These are phyloP conservation scores for Viola pubescens DNA, from an alignment of 441 rosid species.

Conservation along the genomic window DNA sequence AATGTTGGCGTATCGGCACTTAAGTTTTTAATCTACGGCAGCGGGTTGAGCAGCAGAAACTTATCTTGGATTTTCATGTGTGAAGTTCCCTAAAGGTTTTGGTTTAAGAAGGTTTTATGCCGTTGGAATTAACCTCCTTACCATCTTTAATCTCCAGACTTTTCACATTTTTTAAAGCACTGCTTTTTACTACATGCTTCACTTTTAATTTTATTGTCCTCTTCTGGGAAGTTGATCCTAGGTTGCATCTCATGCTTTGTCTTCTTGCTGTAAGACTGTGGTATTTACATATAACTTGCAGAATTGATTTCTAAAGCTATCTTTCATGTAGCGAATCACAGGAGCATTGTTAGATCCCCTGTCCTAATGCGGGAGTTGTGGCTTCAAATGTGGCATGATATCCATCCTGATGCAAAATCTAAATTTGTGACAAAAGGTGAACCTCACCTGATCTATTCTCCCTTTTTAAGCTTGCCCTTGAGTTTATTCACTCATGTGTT, in stretches of 20 bases:
- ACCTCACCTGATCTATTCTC: slow-evolving; percentile 1
- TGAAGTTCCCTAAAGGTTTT: too few relatives aligned
- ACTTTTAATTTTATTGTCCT: too few relatives aligned
- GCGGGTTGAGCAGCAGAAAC: too few relatives aligned
- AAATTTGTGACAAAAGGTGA: slow-evolving; percentile 86
- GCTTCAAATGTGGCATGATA: slow-evolving; percentile 99
- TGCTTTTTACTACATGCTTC: too few relatives aligned
- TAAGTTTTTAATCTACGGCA: too few relatives aligned
- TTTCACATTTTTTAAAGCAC: too few relatives aligned
- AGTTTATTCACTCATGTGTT: slow-evolving; percentile 9
- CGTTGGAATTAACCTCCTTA: too few relatives aligned
- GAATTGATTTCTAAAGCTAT: slow-evolving; percentile 18
- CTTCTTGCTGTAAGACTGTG: background rate
- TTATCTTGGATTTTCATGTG: too few relatives aligned
- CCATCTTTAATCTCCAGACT: too few relatives aligned
- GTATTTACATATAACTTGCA: background rate
- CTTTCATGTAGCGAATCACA: slow-evolving; percentile 77
- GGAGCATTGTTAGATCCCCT: slow-evolving; percentile 87
- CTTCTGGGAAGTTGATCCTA: too few relatives aligned
- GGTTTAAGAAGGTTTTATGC: too few relatives aligned
- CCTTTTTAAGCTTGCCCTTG: slow-evolving; percentile 12
- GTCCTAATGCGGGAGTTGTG: slow-evolving; percentile 94
- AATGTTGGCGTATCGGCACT: background rate
- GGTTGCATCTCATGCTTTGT: background rate
- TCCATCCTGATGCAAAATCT: slow-evolving; percentile 50